Evolutionary conservation across 306 rosid genomes (phyloP), one percentile per base, ranked within the genome.

Genomic region (Boehmeria nivea): DNA sequence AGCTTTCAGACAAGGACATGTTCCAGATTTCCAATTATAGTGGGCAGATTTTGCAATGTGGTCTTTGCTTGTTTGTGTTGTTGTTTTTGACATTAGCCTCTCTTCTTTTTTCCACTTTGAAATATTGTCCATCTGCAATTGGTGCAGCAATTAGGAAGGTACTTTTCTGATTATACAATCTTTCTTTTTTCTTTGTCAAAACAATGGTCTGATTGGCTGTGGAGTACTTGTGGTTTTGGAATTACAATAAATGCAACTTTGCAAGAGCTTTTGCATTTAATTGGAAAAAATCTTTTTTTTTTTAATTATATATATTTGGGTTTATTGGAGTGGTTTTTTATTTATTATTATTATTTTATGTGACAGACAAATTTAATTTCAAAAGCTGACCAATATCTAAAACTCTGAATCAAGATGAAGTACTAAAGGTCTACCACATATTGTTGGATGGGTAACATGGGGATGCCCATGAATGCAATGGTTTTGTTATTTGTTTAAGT

Each of bases 1-100:
- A 63, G 12, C 48, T 59, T 65, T 59, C 64, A 47, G 68, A 75
- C 72, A 69, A 69, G 60, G 57, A 33, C 39, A n/a, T 48, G 62
- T 60, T 27, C 49, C 55, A 58, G 44, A 54, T 59, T 65, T 60
- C 45, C 46, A 59, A 63, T 57, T 28, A 46, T 58, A 46, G 63
- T 21, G 66, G 61, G 43, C 21, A 22, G 24, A 26, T 3, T 20
- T 11, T 19, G 44, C 43, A 34, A n/a, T 37, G 36, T 34, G 58
- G 28, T 33, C 18, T 14, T 48, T 18, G 37, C 27, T 25, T 11
- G 43, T 48, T 17, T 8, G 8, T 28, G n/a, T n/a, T n/a, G n/a
- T n/a, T n/a, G n/a, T 48, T 5, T 24, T 54, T 61, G 61, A 72
- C 45, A 56, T 31, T 25, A 7, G 23, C 46, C 52, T 61, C 63